phyloP scores from a whole-genome alignment of 495 filamentous ascomycete species.

The Usnea hakonensis region DNA sequence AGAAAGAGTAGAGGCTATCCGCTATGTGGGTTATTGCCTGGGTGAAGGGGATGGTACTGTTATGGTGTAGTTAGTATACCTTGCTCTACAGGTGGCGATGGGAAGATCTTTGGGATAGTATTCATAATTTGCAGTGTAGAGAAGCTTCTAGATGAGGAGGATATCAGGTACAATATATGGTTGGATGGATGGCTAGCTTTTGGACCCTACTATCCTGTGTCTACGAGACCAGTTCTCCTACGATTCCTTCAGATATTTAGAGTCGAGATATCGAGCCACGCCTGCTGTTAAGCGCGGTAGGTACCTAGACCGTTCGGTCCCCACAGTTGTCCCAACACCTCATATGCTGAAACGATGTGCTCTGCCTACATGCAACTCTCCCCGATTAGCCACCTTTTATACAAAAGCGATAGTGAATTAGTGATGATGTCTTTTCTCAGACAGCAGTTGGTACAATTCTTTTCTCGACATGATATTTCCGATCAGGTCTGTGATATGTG shows the following conservation, averaged over 20 bases:
- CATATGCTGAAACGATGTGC: neutral
- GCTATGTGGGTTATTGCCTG: no score
- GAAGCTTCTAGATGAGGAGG: neutral
- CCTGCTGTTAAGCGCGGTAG: neutral
- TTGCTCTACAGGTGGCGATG: neutral
- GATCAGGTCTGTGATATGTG: slow-evolving; percentile 51
- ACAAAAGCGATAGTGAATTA: neutral
- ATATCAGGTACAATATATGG: no score
- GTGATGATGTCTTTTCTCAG: slow-evolving; percentile 23
- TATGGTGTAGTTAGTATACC: no score
- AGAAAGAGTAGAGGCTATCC: no score
- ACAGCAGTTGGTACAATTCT: slow-evolving; percentile 45
- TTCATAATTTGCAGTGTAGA: neutral
- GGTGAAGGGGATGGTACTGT: no score
- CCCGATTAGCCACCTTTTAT: neutral
- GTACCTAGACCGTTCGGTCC: neutral
- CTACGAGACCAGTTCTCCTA: neutral
- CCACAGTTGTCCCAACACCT: neutral
- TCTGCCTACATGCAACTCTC: neutral
- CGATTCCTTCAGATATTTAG: neutral
- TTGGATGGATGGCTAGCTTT: neutral
- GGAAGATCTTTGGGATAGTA: neutral
- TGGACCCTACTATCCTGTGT: neutral
- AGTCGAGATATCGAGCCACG: neutral
- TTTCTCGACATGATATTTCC: slow-evolving; percentile 41